A percentile compares a stretch with the other conserved stretches of the same genome.
These are phyloP conservation scores for Aegilops speltoides DNA, from an alignment of 176 grass and related monocot species.

Conservation along the genomic window DNA sequence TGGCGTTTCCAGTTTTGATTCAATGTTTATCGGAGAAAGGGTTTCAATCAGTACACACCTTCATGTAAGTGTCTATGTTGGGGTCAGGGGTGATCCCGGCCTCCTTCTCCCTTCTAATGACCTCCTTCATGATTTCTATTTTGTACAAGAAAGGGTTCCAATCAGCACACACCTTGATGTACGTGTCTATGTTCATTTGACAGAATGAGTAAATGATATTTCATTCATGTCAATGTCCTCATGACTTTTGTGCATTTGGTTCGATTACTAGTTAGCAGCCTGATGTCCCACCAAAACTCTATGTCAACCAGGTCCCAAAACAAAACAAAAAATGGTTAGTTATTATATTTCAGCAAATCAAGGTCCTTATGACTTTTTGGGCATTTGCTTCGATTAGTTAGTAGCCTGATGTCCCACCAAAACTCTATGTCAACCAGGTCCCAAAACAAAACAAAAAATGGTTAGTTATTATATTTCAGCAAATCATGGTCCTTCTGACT, in stretches of 20 bases:
- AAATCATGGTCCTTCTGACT: not conserved
- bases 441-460: no score
- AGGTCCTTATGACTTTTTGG: not conserved
- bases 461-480: not conserved
- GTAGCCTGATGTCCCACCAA: no score
- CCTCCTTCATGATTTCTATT: slow-evolving; percentile 59
- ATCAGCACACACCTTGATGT: slow-evolving; percentile 64
- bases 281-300: no score
- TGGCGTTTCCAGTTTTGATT: not conserved
- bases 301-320: no score
- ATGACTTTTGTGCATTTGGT: no score
- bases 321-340: no score
- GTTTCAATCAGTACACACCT: slow-evolving; percentile 26
- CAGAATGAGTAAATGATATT: not conserved
- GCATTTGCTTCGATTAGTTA: not conserved
- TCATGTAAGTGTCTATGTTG: slow-evolving; percentile 83
- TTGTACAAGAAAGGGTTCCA: not conserved
- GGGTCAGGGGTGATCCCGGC: slow-evolving; percentile 64
- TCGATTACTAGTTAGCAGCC: no score
- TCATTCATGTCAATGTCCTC: no score
- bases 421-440: no score
- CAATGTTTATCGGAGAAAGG: not conserved
- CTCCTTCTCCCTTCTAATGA: slow-evolving; percentile 75
- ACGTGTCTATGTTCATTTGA: slow-evolving; percentile 47
- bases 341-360: not conserved